Conservation (phyloP, 2,329 filamentous ascomycete species). For the Pseudocercospora vitis region DNA sequence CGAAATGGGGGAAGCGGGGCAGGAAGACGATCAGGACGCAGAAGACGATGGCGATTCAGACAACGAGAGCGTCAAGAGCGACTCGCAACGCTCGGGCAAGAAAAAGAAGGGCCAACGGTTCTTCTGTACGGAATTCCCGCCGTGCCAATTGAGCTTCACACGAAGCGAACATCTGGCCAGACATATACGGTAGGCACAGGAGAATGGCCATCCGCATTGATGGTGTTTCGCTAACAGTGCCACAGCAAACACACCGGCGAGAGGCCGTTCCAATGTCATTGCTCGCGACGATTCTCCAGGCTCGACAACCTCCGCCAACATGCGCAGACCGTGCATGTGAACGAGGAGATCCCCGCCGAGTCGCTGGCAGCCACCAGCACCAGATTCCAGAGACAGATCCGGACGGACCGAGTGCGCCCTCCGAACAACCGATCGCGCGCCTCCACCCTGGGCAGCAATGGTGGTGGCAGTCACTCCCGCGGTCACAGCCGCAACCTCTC, state of each 20-base stretch:
- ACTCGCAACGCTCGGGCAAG: constrained; percentile 75
- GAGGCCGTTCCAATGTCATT: constrained; percentile 94
- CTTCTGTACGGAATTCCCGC: constrained; percentile 92
- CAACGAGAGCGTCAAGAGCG: constrained; percentile 51
- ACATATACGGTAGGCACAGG: constrained; percentile 80
- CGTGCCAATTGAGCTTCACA: constrained; percentile 92
- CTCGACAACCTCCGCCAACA: constrained; percentile 95
- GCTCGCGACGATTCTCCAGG: constrained; percentile 85
- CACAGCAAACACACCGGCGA: constrained; percentile 93
- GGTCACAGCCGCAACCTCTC: constrained; percentile 85
- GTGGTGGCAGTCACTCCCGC: constrained; percentile 61
- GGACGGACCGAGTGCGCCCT: constrained; percentile 79
- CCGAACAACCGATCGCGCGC: constrained; percentile 71
- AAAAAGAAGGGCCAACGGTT: constrained; percentile 98
- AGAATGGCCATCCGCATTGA: constrained; percentile 1
- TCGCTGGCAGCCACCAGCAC: constrained; percentile 91
- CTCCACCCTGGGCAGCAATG: constrained; percentile 71
- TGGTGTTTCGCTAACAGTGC: constrained; percentile 29
- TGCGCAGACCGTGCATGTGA: constrained; percentile 95
- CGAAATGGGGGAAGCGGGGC: constrained; percentile 69
- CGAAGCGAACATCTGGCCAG: constrained; percentile 91
- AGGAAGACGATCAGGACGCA: constrained; percentile 70
- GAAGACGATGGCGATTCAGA: constrained; percentile 57
- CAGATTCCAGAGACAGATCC: constrained; percentile 85
- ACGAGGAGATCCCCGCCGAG: constrained; percentile 92